Evolutionary conservation across 495 filamentous ascomycete genomes (phyloP), one percentile per base, ranked within the genome.

Genomic region (Cladorrhinum samala): DNA sequence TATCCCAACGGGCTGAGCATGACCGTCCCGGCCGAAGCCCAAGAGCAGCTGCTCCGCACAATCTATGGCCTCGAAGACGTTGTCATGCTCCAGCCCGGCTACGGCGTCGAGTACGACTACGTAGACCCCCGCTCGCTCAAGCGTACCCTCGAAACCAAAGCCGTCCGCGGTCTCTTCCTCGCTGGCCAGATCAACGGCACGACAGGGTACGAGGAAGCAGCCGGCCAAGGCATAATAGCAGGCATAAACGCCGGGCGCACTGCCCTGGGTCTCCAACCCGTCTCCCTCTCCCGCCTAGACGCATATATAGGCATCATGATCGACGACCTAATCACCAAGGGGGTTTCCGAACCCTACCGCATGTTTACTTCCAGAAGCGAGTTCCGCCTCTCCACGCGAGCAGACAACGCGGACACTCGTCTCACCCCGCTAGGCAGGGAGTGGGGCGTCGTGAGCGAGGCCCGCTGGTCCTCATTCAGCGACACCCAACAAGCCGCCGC

Each of bases 261-360:
- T 11, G 80, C 91, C 0, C 83, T 83, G 53, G 74, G 74, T 18
- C 83, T 85, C 14, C 63, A 69, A 3, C 77, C 82, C 0, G 69
- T 95, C 54, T 78, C 77, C 2, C 75, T 98, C 16, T 82, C 79
- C n/a, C 77, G 93, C 52, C 84, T 86, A 11, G 93, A 97, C 68
- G 89, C 87, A 14, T 98, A 96, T 65, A 96, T 98, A 65, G 93
- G 93, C 48, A 85, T 98, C 71, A 95, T 98, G 93, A 93, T 98
- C 66, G 93, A 98, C 69, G 93, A 98, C 66, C 83, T 98, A 41
- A 84, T 96, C 69, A 98, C 93, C 25, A 97, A 96, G 70, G 93
- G 93, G 42, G 92, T 98, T 11, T 89, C 87, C 8, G 93, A 98
- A 69, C 93, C 93, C 0, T 98, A 98, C 72, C 83, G 93, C 55